phyloP scores from a whole-genome alignment of 495 filamentous ascomycete species.

The Opeltia flavorubescens region DNA sequence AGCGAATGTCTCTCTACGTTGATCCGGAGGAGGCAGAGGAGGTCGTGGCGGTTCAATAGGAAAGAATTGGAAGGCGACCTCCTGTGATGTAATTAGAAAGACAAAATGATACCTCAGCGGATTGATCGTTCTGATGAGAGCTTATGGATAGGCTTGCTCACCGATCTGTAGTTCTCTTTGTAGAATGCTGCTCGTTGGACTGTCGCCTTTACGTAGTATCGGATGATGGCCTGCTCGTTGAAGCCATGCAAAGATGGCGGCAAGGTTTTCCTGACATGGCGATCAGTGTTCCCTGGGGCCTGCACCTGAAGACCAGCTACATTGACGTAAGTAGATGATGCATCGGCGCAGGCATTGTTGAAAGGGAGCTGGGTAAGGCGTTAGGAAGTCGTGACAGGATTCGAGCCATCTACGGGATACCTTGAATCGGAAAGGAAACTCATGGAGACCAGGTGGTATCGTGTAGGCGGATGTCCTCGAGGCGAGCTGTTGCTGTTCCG shows the following conservation, averaged over 20 bases:
- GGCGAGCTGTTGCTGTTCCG: constrained; percentile 33
- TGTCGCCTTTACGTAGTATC: constrained; percentile 87
- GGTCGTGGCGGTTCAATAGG: constrained; percentile 82
- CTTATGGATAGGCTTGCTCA: constrained; percentile 21
- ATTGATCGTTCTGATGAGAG: not conserved
- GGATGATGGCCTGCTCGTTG: constrained; percentile 71
- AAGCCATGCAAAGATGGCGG: constrained; percentile 78
- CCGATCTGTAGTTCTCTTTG: constrained; percentile 66
- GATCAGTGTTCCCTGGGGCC: constrained; percentile 36
- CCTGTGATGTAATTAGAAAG: constrained; percentile 22
- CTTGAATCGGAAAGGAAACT: constrained; percentile 88
- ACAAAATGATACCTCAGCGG: too few relatives aligned
- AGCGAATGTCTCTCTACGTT: constrained; percentile 70
- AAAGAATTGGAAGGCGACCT: constrained; percentile 60
- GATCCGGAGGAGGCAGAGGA: constrained; percentile 34
- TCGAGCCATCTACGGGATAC: constrained; percentile 18
- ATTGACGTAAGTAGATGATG: constrained; percentile 43
- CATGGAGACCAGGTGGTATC: constrained; percentile 62
- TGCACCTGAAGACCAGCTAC: constrained; percentile 42
- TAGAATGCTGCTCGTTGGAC: constrained; percentile 69
- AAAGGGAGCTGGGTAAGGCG: constrained; percentile 48
- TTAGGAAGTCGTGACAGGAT: not conserved
- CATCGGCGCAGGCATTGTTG: constrained; percentile 69
- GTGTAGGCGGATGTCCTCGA: constrained; percentile 38
- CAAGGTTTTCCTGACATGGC: constrained; percentile 73